Evolutionary conservation across 371 early-diverging fungal species (phyloP).

Genomic region (Mortierella sp.): DNA sequence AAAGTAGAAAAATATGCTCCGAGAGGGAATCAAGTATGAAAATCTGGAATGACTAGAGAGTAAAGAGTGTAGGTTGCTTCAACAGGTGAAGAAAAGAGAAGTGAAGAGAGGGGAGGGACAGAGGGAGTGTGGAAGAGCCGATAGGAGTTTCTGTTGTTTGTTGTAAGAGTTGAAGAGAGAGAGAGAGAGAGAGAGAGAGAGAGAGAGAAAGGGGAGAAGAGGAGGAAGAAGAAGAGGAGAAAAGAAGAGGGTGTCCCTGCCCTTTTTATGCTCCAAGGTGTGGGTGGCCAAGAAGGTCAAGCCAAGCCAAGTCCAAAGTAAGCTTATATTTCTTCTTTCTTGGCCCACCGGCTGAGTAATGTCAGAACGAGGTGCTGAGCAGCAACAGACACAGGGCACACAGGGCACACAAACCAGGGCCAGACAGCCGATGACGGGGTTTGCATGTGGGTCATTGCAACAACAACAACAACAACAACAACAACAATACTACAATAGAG

Average conservation of each 20-base stretch:
- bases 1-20: neutral
- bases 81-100: neutral
- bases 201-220: neutral
- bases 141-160: neutral
- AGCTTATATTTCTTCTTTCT: neutral
- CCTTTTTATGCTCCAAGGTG: neutral
- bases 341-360: constrained; percentile 13
- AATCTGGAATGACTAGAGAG: no score
- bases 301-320: neutral
- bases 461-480: neutral
- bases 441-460: neutral
- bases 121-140: neutral
- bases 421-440: constrained; percentile 6
- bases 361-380: neutral
- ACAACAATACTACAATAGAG: no score
- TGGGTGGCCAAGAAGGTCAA: neutral
- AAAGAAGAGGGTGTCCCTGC: neutral
- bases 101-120: neutral
- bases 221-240: neutral
- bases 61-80: neutral
- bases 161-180: neutral
- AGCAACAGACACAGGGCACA: no score
- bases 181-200: neutral
- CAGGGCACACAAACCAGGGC: neutral
- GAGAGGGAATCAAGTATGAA: neutral